Evolutionary conservation across 176 grass and related monocot genomes (phyloP).

Genomic region (Melocanna baccifera): DNA sequence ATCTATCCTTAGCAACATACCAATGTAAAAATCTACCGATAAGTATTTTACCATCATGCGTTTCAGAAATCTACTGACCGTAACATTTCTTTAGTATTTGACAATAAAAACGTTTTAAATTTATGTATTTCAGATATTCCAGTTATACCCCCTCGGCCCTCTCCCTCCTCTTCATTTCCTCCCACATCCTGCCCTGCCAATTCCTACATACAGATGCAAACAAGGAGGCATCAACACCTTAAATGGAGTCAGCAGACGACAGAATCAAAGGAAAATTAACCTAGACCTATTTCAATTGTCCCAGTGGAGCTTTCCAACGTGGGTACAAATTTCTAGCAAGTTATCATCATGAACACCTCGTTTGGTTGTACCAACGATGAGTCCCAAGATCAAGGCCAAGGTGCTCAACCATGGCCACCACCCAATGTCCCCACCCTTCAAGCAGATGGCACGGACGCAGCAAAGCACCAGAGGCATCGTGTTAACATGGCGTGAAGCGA

Average conservation of each 20-base stretch:
- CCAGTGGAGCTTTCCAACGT: no score
- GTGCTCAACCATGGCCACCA: background rate
- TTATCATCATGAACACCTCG: background rate
- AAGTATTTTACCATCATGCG: background rate
- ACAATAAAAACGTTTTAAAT: background rate
- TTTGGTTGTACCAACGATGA: background rate
- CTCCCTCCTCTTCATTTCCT: background rate
- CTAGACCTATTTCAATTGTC: background rate
- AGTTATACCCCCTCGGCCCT: no score
- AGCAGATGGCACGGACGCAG: background rate
- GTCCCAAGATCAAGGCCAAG: background rate
- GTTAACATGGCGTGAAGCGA: background rate
- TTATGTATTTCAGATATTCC: background rate
- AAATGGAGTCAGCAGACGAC: background rate
- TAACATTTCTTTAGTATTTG: background rate
- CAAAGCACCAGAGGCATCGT: background rate
- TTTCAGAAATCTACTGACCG: background rate
- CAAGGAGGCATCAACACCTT: background rate
- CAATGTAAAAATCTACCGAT: background rate
- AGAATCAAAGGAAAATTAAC: background rate
- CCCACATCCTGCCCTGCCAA: background rate
- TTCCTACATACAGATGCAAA: background rate
- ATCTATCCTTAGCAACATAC: background rate
- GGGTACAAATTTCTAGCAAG: no score
- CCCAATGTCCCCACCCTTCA: no score